These are phyloP conservation scores for Lactarius hatsudake DNA, from an alignment of 768 basidiomycete genomes.

Conservation along the genomic window DNA sequence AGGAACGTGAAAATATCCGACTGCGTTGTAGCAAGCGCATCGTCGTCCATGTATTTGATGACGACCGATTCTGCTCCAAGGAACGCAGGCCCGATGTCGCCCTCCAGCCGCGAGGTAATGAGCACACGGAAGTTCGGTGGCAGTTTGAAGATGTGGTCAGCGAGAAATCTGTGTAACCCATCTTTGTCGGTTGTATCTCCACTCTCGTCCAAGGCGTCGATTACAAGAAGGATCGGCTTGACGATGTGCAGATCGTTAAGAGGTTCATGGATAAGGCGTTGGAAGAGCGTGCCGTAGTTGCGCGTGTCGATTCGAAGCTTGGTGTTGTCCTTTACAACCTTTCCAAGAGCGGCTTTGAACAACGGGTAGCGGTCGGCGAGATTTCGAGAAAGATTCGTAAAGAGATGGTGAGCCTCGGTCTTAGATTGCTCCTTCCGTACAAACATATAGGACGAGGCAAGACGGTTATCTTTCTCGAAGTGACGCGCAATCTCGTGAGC, in stretches of 20 bases:
- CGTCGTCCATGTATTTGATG: neutral
- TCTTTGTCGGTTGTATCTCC: neutral
- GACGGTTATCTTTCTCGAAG: neutral
- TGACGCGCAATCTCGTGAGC: neutral
- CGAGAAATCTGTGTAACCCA: neutral
- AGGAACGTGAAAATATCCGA: neutral
- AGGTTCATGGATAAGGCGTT: neutral
- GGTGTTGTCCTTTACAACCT: neutral
- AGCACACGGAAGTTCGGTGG: constrained; percentile 4
- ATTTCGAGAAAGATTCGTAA: neutral
- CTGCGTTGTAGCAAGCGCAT: neutral
- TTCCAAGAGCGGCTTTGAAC: neutral
- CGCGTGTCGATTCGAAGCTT: neutral
- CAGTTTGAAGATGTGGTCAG: neutral
- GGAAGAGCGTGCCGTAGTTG: neutral
- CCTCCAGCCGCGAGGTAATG: neutral
- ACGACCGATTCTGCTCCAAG: neutral
- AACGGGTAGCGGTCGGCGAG: neutral
- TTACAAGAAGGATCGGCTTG: neutral
- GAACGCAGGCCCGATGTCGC: neutral
- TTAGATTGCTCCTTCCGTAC: neutral
- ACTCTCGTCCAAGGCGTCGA: constrained; percentile 4
- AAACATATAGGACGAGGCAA: neutral
- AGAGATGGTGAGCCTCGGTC: neutral
- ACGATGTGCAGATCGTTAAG: neutral